Evolutionary conservation across 2,329 filamentous ascomycete genomes (phyloP), one percentile per base, ranked within the genome.

Genomic region (Arthrobotrys entomopaga): DNA sequence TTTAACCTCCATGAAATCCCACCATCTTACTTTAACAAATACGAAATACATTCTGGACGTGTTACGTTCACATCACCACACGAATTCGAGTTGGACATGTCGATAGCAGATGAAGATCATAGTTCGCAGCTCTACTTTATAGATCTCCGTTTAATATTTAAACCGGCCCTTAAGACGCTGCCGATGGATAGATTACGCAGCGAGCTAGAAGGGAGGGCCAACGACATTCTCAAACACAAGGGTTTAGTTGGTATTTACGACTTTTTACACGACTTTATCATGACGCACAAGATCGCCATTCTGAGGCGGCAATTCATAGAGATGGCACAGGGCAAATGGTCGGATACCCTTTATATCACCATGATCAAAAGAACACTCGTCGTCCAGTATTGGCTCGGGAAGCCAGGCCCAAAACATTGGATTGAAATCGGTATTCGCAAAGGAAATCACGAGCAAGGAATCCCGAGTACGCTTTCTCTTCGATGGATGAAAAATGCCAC

Each of bases 11-110:
- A 96, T 72, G 93, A 98, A 77, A 87, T 89, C 76, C 87, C 97
- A 52, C 95, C 95, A 0, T 82, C 84, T n/a, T 86, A 90, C 63
- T 91, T 98, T 80, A 86, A 86, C 78, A 86, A 91, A 73, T 98
- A 93, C 82, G 86, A 85, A 3, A 91, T 99, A 73, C 86, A 87
- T 60, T 91, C 92, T 59, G 95, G 96, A n/a, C 88, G 94, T 56
- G 94, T 91, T 5, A 98, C 93, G 0, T 99, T 99, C 81, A 87
- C 84, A 53, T 91, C 98, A 0, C 83, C 87, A 1, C 87, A 87
- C 61, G 94, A 98, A 81, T 97, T 97, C 78, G 94, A 98, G 81
- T 87, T 98, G 19, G 95, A 98, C 80, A 86, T 99, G 59, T 93
- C 93, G 0, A 91, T 98, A 76, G 92, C 91, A 16, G 90, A 93